Percentiles rank a stretch among this genome's conserved stretches.
These are phyloP conservation scores for Plasmodium sp. DNA, from an alignment of 169 alveolate genomes.

Conservation along the genomic window DNA sequence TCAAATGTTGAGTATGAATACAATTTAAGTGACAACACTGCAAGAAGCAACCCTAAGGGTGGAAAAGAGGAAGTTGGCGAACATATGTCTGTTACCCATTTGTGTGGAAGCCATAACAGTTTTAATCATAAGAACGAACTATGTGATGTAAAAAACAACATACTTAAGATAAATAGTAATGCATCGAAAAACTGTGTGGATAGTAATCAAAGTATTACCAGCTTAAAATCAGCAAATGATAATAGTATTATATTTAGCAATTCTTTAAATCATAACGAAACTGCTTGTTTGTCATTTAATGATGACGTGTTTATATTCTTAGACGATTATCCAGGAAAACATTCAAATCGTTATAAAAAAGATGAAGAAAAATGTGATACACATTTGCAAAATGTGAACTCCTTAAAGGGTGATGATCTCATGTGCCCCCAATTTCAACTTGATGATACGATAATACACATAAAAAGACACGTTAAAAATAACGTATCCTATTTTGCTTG, in stretches of 20 bases:
- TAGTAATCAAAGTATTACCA: conserved; percentile 13
- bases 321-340: conserved; percentile 35
- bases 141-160: conserved; percentile 39
- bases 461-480: conserved; percentile 48
- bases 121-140: neutral
- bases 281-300: conserved; percentile 40
- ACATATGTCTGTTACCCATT: neutral
- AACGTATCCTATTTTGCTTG: conserved; percentile 63
- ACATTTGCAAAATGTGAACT: conserved; percentile 29
- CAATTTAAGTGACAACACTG: neutral
- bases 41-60: neutral
- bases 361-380: conserved; percentile 8
- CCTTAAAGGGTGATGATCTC: conserved; percentile 8
- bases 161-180: conserved; percentile 44
- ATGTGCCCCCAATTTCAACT: neutral
- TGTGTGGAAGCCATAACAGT: conserved; percentile 18
- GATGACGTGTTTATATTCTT: conserved; percentile 65
- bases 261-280: conserved; percentile 39
- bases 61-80: neutral
- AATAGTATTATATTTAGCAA: conserved; percentile 70
- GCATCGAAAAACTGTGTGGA: neutral
- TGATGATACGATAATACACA: conserved; percentile 62
- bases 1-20: conserved; percentile 66
- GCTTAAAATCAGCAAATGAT: conserved; percentile 26
- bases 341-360: neutral